phyloP scores from a whole-genome alignment of 495 filamentous ascomycete genomes.

The Aspergillus sclerotiicarbonarius region DNA sequence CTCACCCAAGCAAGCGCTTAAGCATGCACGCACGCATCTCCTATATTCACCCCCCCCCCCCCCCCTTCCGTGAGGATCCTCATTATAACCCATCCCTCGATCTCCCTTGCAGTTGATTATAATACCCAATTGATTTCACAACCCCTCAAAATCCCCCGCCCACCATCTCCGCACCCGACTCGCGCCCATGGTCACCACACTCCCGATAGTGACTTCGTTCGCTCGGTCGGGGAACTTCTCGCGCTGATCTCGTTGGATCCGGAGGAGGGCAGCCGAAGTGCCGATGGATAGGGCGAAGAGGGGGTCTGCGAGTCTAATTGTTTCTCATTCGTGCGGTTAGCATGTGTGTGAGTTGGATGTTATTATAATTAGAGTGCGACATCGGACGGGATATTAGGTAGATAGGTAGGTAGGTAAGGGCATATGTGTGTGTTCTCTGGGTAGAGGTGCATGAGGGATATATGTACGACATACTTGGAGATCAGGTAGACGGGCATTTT shows the following conservation, averaged over 20 bases:
- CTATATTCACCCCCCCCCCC: too few relatives aligned
- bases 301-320: conserved; percentile 68
- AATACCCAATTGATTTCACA: conserved; percentile 18
- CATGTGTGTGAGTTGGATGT: not conserved
- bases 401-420: not conserved
- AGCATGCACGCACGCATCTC: too few relatives aligned
- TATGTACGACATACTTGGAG: conserved; percentile 35
- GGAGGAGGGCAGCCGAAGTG: conserved; percentile 53
- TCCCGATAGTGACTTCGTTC: conserved; percentile 32
- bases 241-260: conserved; percentile 77
- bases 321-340: not conserved
- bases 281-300: conserved; percentile 84
- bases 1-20: too few relatives aligned
- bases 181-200: conserved; percentile 29
- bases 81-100: too few relatives aligned
- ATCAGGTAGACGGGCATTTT: conserved; percentile 41
- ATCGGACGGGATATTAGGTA: not conserved
- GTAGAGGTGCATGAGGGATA: not conserved
- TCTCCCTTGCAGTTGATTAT: too few relatives aligned
- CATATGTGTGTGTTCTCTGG: not conserved
- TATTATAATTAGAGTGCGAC: not conserved
- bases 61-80: too few relatives aligned
- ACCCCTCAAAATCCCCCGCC: conserved; percentile 41
- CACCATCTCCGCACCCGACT: conserved; percentile 42
- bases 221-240: conserved; percentile 47